Evolutionary conservation across 176 grass and related monocot genomes (phyloP).

Genomic region (Panicum miliaceum): DNA sequence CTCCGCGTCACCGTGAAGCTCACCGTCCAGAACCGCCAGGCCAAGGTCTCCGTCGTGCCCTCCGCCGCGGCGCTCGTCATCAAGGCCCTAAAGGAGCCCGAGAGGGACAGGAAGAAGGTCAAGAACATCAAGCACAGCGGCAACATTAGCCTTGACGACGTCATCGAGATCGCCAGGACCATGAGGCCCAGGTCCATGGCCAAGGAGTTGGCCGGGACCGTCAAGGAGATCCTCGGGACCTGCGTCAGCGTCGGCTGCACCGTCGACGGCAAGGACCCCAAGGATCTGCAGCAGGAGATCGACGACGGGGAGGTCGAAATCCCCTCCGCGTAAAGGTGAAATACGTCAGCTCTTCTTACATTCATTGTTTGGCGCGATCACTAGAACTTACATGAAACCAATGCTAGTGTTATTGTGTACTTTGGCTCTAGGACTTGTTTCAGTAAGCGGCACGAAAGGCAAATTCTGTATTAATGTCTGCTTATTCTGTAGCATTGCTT

Average conservation of each 20-base stretch:
- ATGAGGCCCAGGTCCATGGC: conserved; percentile 80
- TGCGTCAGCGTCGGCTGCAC: conserved; percentile 86
- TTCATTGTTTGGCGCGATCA: not conserved
- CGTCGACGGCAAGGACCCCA: conserved; percentile 85
- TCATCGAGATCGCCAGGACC: conserved; percentile 69
- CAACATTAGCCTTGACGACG: conserved; percentile 83
- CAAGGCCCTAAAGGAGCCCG: conserved; percentile 86
- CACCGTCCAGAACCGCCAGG: conserved; percentile 91
- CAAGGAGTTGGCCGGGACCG: conserved; percentile 70
- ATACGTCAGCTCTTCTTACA: not conserved
- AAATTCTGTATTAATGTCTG: not conserved
- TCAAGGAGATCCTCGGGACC: conserved; percentile 84
- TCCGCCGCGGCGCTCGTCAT: conserved; percentile 85
- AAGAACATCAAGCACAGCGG: conserved; percentile 88
- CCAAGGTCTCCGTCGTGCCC: conserved; percentile 89
- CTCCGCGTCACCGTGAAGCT: conserved; percentile 96
- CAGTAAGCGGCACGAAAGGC: not conserved
- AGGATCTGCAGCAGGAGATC: conserved; percentile 83
- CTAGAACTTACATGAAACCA: not conserved
- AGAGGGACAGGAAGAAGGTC: conserved; percentile 80
- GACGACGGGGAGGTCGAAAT: conserved; percentile 79
- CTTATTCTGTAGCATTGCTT: not conserved
- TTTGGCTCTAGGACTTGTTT: not conserved
- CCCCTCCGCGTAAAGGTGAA: conserved; percentile 58
- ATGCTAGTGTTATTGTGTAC: not conserved